phyloP scores from a whole-genome alignment of 108 stramenopile genomes.

The Stephanodiscus minutulus region DNA sequence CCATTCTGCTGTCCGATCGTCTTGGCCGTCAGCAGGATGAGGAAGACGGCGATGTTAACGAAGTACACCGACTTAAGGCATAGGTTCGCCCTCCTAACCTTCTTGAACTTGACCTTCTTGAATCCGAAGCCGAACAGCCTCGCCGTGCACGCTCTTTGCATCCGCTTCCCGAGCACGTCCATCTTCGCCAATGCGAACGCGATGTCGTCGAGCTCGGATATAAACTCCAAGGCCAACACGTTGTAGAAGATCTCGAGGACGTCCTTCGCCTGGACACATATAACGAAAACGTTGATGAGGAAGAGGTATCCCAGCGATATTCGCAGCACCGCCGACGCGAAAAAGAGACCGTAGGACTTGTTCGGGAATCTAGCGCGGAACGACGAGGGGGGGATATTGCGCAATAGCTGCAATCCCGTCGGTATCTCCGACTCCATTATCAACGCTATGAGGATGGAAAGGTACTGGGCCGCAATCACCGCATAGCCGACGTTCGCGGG shows the following conservation, averaged over 20 bases:
- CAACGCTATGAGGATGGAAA: conserved; percentile 14
- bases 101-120: neutral
- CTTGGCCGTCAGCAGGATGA: neutral
- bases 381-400: conserved; percentile 2
- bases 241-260: conserved; percentile 23
- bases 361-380: neutral
- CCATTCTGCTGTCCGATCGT: neutral
- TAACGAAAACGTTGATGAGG: conserved; percentile 16
- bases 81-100: neutral
- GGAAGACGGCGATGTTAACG: neutral
- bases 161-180: neutral
- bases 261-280: neutral
- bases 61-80: neutral
- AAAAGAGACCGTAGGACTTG: conserved; percentile 2
- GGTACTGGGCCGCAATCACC: conserved; percentile 10
- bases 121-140: neutral
- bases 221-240: neutral
- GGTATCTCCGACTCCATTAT: conserved; percentile 28
- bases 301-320: conserved; percentile 15
- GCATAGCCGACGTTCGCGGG: neutral
- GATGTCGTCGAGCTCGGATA: neutral
- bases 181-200: neutral
- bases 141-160: neutral
- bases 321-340: conserved; percentile 7
- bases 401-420: conserved; percentile 3